These are phyloP conservation scores for Blastobotrys chiropterorum DNA, from an alignment of 805 yeast genomes.

Conservation along the genomic window DNA sequence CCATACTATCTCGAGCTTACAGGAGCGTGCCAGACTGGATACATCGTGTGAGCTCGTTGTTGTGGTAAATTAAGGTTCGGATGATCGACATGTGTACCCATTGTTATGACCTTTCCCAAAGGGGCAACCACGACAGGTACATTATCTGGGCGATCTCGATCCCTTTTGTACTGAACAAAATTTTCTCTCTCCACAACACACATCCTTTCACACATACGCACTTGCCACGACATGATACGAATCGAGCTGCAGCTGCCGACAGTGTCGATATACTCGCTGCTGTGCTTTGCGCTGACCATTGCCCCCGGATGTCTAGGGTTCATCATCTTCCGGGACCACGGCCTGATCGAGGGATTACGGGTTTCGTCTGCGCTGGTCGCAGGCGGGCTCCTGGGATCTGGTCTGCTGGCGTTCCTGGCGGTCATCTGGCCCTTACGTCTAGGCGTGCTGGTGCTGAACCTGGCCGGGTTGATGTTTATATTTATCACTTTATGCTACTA, in stretches of 20 bases:
- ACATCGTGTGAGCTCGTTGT: too few species aligned
- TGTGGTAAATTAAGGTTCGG: not conserved
- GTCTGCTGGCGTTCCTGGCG: not conserved
- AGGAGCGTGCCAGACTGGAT: too few species aligned
- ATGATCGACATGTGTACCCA: not conserved
- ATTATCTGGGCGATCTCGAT: not conserved
- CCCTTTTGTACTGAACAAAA: too few species aligned
- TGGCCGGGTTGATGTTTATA: not conserved
- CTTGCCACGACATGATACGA: conserved; percentile 12
- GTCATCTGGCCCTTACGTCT: not conserved
- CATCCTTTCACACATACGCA: not conserved
- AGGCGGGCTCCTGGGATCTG: not conserved
- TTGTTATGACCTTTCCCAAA: conserved; percentile 6
- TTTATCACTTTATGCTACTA: not conserved
- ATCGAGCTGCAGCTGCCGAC: conserved; percentile 25
- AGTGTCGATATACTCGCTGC: conserved; percentile 20
- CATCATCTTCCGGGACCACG: conserved; percentile 1
- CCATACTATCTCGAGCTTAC: too few species aligned
- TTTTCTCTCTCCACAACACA: too few species aligned
- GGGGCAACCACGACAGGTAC: not conserved
- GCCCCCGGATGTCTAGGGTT: conserved; percentile 9
- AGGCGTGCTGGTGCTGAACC: not conserved
- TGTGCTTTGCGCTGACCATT: conserved; percentile 7
- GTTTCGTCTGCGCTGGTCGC: not conserved
- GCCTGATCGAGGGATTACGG: not conserved